Evolutionary conservation across 306 rosid genomes (phyloP).

Genomic region (Quercus cerris): DNA sequence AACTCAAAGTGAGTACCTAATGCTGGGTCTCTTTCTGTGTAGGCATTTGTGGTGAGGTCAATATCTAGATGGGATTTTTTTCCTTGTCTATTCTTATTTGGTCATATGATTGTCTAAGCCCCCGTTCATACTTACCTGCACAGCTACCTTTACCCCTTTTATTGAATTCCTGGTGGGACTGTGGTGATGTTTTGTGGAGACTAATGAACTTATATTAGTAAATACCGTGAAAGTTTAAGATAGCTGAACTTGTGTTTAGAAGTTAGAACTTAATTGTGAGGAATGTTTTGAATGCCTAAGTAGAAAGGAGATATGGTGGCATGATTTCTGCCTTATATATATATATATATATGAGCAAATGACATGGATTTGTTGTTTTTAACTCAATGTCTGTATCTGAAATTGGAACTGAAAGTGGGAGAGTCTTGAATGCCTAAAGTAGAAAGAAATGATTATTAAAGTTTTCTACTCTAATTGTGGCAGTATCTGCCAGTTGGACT

Average conservation of each 20-base stretch:
- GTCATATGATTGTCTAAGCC: conserved; percentile 4
- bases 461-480: background rate
- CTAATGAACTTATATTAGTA: background rate
- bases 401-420: background rate
- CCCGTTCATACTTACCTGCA: background rate
- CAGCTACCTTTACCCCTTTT: background rate
- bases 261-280: background rate
- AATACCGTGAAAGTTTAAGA: background rate
- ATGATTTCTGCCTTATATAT: background rate
- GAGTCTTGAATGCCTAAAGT: background rate
- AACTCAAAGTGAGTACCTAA: conserved; percentile 56
- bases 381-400: background rate
- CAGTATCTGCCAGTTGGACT: background rate
- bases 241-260: background rate
- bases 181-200: conserved; percentile 5
- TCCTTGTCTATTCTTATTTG: background rate
- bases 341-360: background rate
- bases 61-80: background rate
- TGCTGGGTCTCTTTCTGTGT: background rate
- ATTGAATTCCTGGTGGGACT: background rate
- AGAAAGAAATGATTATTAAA: background rate
- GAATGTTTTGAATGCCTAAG: too few relatives aligned
- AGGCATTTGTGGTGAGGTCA: conserved; percentile 2
- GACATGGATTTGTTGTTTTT: background rate
- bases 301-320: too few relatives aligned